Percentiles rank a stretch among this genome's conserved stretches.
Evolutionary conservation across 1,139 yeast species (phyloP).

Genomic region (Candida sp.): DNA sequence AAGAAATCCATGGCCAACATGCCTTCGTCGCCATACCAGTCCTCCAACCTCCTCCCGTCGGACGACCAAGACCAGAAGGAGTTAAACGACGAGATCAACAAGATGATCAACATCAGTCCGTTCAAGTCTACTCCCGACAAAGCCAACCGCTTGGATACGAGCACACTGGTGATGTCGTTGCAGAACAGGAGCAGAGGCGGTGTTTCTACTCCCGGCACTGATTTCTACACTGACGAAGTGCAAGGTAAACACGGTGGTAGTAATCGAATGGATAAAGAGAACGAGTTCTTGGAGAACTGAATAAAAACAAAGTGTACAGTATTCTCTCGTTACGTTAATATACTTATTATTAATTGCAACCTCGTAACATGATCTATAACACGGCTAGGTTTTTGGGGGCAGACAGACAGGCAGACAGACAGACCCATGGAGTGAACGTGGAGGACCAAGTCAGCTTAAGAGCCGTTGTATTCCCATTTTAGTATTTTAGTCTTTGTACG

Average conservation of each 20-base stretch:
- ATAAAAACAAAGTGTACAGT: too few species aligned
- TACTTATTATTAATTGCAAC: too few species aligned
- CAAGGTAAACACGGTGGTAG: background rate
- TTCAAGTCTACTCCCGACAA: conserved; percentile 29
- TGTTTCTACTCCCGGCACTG: conserved; percentile 37
- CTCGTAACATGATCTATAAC: too few species aligned
- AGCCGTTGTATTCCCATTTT: too few species aligned
- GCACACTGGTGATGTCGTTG: conserved; percentile 35
- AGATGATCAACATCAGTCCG: conserved; percentile 12
- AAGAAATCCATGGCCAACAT: conserved; percentile 34
- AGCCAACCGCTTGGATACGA: conserved; percentile 44
- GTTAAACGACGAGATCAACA: conserved; percentile 10
- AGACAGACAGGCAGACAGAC: too few species aligned
- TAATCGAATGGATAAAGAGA: background rate
- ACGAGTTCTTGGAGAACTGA: background rate
- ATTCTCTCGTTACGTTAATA: too few species aligned
- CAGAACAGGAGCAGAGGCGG: conserved; percentile 19
- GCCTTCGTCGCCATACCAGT: conserved; percentile 45
- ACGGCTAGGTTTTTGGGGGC: too few species aligned
- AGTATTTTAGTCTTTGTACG: too few species aligned
- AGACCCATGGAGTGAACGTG: too few species aligned
- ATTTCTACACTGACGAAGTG: conserved; percentile 26
- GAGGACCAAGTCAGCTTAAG: too few species aligned
- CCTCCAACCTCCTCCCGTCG: conserved; percentile 3
- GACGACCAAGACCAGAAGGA: conserved; percentile 8